Evolutionary conservation across 345 rosid species (phyloP).

Genomic region (Dipteronia dyeriana): DNA sequence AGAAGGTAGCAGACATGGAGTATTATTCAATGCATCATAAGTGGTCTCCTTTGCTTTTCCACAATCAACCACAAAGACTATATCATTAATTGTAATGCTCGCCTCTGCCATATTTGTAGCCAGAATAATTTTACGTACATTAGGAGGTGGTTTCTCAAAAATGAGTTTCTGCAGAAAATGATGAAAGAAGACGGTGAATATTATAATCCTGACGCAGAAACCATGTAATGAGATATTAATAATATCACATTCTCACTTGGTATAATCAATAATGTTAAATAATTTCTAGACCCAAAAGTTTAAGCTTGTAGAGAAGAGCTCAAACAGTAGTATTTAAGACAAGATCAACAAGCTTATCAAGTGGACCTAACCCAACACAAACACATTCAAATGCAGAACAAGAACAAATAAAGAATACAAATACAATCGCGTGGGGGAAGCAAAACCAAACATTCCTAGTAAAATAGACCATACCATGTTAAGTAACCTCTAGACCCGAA

Average conservation of each 20-base stretch:
- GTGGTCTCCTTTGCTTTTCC: slow-evolving; percentile 99
- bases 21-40: slow-evolving; percentile 98
- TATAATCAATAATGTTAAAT: background rate
- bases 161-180: slow-evolving; percentile 71
- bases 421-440: too few relatives aligned
- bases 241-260: background rate
- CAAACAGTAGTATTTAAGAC: too few relatives aligned
- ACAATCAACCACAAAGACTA: slow-evolving; percentile 95
- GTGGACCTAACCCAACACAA: too few relatives aligned
- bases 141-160: slow-evolving; percentile 78
- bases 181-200: slow-evolving; percentile 14
- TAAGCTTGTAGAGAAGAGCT: background rate
- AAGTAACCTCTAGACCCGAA: too few relatives aligned
- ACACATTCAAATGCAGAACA: too few relatives aligned
- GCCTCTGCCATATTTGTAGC: slow-evolving; percentile 99
- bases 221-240: background rate
- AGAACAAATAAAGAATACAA: too few relatives aligned
- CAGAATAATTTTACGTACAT: slow-evolving; percentile 83
- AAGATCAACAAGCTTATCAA: too few relatives aligned
- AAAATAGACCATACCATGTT: too few relatives aligned
- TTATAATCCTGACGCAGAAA: background rate
- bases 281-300: background rate
- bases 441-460: too few relatives aligned
- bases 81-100: slow-evolving; percentile 91
- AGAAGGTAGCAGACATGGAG: slow-evolving; percentile 96